These are phyloP conservation scores for Fraxinus platypoda DNA, from an alignment of 305 asterid species.

Conservation along the genomic window DNA sequence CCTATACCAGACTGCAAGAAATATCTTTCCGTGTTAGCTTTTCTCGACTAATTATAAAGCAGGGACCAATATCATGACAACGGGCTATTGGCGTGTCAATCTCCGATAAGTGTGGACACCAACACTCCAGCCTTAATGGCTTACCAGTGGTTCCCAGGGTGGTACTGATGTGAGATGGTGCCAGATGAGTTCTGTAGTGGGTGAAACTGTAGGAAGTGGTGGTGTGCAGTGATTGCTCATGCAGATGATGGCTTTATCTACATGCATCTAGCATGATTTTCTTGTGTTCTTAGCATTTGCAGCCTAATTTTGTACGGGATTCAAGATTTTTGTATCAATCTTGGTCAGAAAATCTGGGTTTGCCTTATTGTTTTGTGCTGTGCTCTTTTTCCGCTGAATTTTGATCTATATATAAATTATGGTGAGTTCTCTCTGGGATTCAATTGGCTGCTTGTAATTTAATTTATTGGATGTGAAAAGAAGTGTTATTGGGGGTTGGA, in stretches of 20 bases:
- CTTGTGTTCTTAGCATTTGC: constrained; percentile 30
- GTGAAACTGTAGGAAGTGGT: no score
- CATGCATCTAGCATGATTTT: constrained; percentile 10
- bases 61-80: no score
- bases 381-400: constrained; percentile 17
- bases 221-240: no score
- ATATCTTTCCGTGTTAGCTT: no score
- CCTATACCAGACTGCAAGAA: no score
- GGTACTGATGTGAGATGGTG: no score
- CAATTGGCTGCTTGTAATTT: background rate
- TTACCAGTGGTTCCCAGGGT: no score
- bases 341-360: constrained; percentile 17
- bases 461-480: background rate
- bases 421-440: constrained; percentile 23
- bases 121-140: no score
- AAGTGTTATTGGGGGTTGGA: constrained; percentile 12
- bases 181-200: no score
- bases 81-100: no score
- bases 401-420: constrained; percentile 16
- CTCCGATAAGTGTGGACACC: no score
- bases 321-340: constrained; percentile 22
- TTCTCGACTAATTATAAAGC: no score
- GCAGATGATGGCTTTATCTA: constrained; percentile 19
- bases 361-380: constrained; percentile 3
- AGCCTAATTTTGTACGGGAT: constrained; percentile 19